Percentiles rank a stretch among this genome's conserved stretches.
These are phyloP conservation scores for Thinopyrum elongatum DNA, from an alignment of 176 grass and related monocot genomes.

Conservation along the genomic window DNA sequence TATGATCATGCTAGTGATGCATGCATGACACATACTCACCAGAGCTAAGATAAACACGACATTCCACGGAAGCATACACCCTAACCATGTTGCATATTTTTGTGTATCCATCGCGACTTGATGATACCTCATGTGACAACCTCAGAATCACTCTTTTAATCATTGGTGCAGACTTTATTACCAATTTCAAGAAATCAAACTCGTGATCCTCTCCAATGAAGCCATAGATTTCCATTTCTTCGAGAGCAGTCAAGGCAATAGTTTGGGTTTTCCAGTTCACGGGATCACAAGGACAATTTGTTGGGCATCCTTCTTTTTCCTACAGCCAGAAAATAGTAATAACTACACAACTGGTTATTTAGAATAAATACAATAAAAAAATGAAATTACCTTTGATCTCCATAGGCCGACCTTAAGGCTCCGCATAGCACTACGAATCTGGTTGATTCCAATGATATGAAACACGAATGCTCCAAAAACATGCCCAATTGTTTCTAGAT, in stretches of 20 bases:
- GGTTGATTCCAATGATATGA: too few species aligned
- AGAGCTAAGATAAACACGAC: neutral
- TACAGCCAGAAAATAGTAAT: neutral
- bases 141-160: neutral
- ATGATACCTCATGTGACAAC: neutral
- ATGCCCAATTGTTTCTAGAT: too few species aligned
- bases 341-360: neutral
- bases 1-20: neutral
- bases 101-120: neutral
- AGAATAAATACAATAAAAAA: too few species aligned
- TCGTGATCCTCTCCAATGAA: neutral
- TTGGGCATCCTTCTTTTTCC: neutral
- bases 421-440: too few species aligned
- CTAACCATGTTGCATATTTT: neutral
- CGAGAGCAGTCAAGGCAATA: neutral
- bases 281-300: neutral
- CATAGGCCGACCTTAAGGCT: too few species aligned
- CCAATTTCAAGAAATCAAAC: neutral
- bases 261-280: neutral
- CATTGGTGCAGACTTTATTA: neutral
- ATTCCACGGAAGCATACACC: neutral
- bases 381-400: too few species aligned
- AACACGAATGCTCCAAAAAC: too few species aligned
- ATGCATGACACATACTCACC: neutral
- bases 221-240: neutral